phyloP scores from a whole-genome alignment of 176 grass and related monocot genomes.

The Dactylis glomerata region DNA sequence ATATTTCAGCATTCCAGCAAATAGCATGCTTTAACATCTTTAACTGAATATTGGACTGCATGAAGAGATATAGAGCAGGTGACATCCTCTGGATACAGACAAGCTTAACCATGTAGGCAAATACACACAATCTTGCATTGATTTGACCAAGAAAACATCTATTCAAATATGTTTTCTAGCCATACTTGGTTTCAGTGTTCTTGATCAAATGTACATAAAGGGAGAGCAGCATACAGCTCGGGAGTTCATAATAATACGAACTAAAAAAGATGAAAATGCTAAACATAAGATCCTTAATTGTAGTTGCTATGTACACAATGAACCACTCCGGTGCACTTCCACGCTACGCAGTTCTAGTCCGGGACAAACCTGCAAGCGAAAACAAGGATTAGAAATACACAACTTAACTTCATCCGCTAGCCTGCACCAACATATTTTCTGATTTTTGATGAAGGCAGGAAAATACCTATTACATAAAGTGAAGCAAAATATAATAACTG shows the following conservation, averaged over 20 bases:
- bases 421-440: not conserved
- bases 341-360: not conserved
- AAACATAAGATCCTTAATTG: not conserved
- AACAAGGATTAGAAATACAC: not conserved
- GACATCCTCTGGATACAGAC: not conserved
- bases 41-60: too few species aligned
- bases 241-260: not conserved
- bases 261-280: not conserved
- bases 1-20: too few species aligned
- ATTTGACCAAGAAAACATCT: not conserved
- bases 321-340: not conserved
- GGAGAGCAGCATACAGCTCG: not conserved
- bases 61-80: too few species aligned
- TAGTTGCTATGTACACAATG: not conserved
- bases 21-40: too few species aligned
- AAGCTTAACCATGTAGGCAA: too few species aligned
- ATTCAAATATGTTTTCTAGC: not conserved
- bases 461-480: too few species aligned
- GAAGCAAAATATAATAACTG: too few species aligned
- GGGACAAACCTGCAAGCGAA: not conserved
- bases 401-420: not conserved
- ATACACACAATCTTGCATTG: too few species aligned
- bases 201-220: not conserved
- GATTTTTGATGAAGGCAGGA: not conserved
- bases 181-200: not conserved